Conservation (phyloP, 2,329 filamentous ascomycete species). For the Fusarium abutilonis region DNA sequence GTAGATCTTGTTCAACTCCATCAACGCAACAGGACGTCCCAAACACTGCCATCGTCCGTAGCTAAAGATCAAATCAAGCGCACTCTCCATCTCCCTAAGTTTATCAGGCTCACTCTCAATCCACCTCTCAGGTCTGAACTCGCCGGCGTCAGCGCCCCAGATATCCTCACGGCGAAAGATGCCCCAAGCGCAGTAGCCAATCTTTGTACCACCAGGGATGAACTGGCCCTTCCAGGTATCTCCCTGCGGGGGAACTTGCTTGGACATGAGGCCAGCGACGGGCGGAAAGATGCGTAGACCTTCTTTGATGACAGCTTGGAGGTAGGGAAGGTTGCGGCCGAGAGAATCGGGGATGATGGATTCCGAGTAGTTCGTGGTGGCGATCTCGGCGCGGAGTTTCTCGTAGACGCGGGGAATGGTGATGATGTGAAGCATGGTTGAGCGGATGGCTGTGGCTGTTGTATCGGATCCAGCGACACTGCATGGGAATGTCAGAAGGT, state of each 20-base stretch:
- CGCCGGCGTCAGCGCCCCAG: constrained; percentile 50
- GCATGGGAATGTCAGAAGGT: background rate
- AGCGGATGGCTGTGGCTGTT: constrained; percentile 64
- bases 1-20: constrained; percentile 54
- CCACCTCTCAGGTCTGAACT: constrained; percentile 52
- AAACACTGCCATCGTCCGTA: constrained; percentile 54
- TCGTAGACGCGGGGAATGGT: constrained; percentile 59
- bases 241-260: constrained; percentile 47
- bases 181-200: constrained; percentile 51
- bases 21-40: constrained; percentile 51
- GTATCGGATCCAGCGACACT: constrained; percentile 67
- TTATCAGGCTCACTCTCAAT: constrained; percentile 50
- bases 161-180: constrained; percentile 49
- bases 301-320: constrained; percentile 63
- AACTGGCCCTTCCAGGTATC: constrained; percentile 48
- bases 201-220: constrained; percentile 48
- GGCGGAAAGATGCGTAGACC: constrained; percentile 53
- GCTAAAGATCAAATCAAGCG: constrained; percentile 53
- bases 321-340: constrained; percentile 53
- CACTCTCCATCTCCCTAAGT: constrained; percentile 49
- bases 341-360: constrained; percentile 48
- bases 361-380: constrained; percentile 23
- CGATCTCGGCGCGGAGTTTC: constrained; percentile 53
- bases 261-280: constrained; percentile 51
- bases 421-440: constrained; percentile 62